These are phyloP conservation scores for Erodium moschatum DNA, from an alignment of 441 rosid genomes.

Conservation along the genomic window DNA sequence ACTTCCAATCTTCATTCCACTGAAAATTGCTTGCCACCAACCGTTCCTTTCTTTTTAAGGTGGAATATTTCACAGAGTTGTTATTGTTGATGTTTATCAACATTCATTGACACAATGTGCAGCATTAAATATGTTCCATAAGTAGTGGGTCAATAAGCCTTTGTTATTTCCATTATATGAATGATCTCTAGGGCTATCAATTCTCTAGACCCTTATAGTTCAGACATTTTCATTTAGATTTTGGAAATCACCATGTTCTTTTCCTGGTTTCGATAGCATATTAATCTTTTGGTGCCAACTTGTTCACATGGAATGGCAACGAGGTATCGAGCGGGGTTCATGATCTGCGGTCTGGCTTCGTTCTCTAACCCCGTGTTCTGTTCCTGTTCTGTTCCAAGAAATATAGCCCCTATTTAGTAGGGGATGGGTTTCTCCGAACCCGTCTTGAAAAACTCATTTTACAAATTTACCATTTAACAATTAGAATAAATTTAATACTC, in stretches of 20 bases:
- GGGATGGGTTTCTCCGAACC: too few relatives aligned
- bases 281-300: neutral
- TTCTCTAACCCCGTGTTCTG: too few relatives aligned
- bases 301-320: neutral
- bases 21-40: constrained; percentile 3
- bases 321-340: too few relatives aligned
- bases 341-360: neutral
- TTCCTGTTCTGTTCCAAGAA: too few relatives aligned
- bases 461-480: too few relatives aligned
- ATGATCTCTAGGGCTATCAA: neutral
- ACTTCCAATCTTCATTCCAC: neutral
- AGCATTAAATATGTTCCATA: neutral
- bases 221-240: neutral
- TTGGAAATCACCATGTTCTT: neutral
- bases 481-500: too few relatives aligned
- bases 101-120: neutral
- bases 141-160: neutral
- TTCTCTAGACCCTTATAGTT: neutral
- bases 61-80: neutral
- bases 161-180: neutral
- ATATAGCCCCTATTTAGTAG: too few relatives aligned
- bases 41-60: neutral
- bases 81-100: too few relatives aligned
- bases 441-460: too few relatives aligned
- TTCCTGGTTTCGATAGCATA: neutral